Evolutionary conservation across 306 rosid species (phyloP).

Genomic region (Casuarina glauca): DNA sequence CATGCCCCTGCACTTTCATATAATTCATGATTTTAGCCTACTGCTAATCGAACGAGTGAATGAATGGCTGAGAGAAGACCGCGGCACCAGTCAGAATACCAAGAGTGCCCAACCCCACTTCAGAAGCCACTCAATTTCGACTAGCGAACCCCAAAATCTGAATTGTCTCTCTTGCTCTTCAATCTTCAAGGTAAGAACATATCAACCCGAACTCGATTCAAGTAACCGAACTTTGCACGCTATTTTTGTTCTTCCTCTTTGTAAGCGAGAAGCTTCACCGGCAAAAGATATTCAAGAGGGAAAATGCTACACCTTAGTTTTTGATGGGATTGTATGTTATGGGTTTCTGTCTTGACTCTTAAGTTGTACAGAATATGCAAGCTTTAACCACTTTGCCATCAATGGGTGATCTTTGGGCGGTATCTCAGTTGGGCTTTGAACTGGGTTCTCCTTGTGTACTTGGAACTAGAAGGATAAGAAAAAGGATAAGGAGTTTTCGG

Average conservation of each 20-base stretch:
- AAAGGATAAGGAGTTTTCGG: slow-evolving; percentile 31
- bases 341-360: slow-evolving; percentile 21
- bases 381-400: slow-evolving; percentile 42
- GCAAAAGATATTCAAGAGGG: slow-evolving; percentile 10
- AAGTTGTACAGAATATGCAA: slow-evolving; percentile 45
- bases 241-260: slow-evolving; percentile 10
- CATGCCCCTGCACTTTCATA: too few relatives aligned
- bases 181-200: slow-evolving; percentile 30
- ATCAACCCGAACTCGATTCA: slow-evolving; percentile 17
- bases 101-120: not conserved
- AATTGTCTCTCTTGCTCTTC: slow-evolving; percentile 7
- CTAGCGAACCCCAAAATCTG: not conserved
- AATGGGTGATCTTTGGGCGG: slow-evolving; percentile 30
- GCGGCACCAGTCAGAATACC: not conserved
- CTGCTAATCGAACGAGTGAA: slow-evolving; percentile 28
- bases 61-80: slow-evolving; percentile 32
- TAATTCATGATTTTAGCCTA: not conserved
- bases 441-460: slow-evolving; percentile 29
- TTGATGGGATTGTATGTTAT: slow-evolving; percentile 9
- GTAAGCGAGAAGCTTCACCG: slow-evolving; percentile 7
- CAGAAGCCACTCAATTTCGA: slow-evolving; percentile 15
- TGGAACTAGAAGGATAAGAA: slow-evolving; percentile 39
- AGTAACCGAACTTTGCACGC: not conserved
- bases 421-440: slow-evolving; percentile 39
- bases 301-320: not conserved